These are phyloP conservation scores for Phycomyces nitens DNA, from an alignment of 192 early-diverging fungal genomes.

Conservation along the genomic window DNA sequence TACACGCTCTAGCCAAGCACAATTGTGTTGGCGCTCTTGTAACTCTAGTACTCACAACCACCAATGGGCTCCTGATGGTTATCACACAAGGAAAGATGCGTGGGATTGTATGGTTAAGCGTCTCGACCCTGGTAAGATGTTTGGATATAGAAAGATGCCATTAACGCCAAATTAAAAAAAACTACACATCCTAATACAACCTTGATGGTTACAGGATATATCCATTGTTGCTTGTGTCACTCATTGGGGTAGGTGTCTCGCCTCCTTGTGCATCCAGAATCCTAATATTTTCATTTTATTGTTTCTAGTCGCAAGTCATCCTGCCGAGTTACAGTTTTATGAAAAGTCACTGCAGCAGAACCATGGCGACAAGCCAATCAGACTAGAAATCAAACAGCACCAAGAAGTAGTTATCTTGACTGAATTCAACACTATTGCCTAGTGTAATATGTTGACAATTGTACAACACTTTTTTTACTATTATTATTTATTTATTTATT, in stretches of 20 bases:
- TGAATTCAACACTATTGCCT: slow-evolving; percentile 8
- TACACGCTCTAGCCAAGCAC: slow-evolving; percentile 32
- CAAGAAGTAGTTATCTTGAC: slow-evolving; percentile 38
- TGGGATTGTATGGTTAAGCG: slow-evolving; percentile 40
- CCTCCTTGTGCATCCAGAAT: no score
- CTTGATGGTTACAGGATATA: not conserved
- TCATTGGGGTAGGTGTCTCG: slow-evolving; percentile 19
- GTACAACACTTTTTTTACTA: no score
- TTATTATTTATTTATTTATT: no score
- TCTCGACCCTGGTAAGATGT: slow-evolving; percentile 32
- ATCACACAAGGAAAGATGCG: slow-evolving; percentile 34
- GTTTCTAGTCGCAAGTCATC: slow-evolving; percentile 18
- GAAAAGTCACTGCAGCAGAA: slow-evolving; percentile 21
- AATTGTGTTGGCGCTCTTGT: slow-evolving; percentile 37
- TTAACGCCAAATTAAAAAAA: not conserved
- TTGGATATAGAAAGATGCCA: not conserved
- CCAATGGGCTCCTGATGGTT: slow-evolving; percentile 36
- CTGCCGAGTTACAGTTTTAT: slow-evolving; percentile 18
- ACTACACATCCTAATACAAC: not conserved
- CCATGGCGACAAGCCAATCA: slow-evolving; percentile 24
- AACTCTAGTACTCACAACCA: slow-evolving; percentile 29
- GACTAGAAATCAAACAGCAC: slow-evolving; percentile 37
- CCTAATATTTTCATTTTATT: no score
- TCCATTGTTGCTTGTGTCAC: slow-evolving; percentile 8
- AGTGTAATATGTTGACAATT: not conserved